Conservation (phyloP, 2,329 filamentous ascomycete species). For the Arthrinium phaeospermum region DNA sequence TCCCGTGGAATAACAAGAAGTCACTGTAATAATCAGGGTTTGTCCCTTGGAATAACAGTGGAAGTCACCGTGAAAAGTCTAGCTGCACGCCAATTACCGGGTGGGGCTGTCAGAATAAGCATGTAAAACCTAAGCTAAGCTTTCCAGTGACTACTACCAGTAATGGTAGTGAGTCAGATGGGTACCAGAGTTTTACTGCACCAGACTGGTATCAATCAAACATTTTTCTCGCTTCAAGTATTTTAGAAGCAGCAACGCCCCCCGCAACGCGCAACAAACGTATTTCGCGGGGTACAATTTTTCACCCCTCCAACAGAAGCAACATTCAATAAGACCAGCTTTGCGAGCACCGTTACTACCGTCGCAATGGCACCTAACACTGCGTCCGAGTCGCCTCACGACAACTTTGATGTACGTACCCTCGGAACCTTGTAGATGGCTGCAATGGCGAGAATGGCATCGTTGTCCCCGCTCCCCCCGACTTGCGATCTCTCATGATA, state of each 20-base stretch:
- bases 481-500: not conserved
- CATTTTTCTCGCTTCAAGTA: not conserved
- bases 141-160: not conserved
- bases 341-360: not conserved
- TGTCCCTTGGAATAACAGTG: not conserved
- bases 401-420: slow-evolving; percentile 43
- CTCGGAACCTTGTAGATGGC: not conserved
- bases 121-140: not conserved
- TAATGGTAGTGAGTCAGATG: not conserved
- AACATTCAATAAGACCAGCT: not conserved
- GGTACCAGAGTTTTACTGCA: slow-evolving; percentile 3
- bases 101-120: not conserved
- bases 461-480: not conserved
- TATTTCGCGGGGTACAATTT: not conserved
- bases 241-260: not conserved
- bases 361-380: slow-evolving; percentile 18
- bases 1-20: not conserved
- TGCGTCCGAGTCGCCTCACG: slow-evolving; percentile 42
- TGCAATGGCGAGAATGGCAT: not conserved
- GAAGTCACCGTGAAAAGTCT: not conserved
- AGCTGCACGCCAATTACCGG: not conserved
- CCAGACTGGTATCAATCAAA: not conserved
- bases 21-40: not conserved
- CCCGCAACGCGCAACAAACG: not conserved
- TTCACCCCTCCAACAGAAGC: not conserved